Base-by-base conservation (phyloP, 2,329 filamentous ascomycete species). In the Nothomitra cinnamomea region DNA sequence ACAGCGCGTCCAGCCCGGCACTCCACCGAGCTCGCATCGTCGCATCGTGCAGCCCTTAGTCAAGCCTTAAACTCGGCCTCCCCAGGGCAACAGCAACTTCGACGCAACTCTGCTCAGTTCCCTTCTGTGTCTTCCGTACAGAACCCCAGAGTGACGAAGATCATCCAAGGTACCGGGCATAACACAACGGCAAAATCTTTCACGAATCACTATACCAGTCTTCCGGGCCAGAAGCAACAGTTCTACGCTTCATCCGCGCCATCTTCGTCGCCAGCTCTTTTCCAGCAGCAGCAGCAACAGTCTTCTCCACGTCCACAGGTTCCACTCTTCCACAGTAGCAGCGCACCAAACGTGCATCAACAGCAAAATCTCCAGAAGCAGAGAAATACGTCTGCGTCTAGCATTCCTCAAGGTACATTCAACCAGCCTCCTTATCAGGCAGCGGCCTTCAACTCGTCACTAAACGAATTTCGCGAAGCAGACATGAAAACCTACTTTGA, bases 81-180 rank as follows among this genome's bases (percentile, higher is more conserved):
- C 56, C 63, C 58, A 59, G 49, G 52, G 32, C 54, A 57, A 21
- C 61, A 66, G 57, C 61, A 65, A 55, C 58, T 61, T 59, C 63
- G 64, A 60, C 63, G 64, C 60, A 60, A 65, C 53, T 65, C 63
- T 56, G 32, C 61, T 66, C 58, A 66, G 60, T 61, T 61, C 64
- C 58, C 62, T 63, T 65, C 56, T 60, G 64, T 60, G 58, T 62
- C 58, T 64, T 63, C 25, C 28, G 61, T 62, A 47, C 67, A 63
- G 61, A 66, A 69, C 58, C 64, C 65, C 57, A 64, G 63, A 64
- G 63, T 68, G 57, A 61, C 65, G 60, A 66, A 65, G 63, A 62
- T 67, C 60, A 61, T 62, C 57, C 63, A 66, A 60, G 63, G 64
- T 61, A 60, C 66, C 62, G 65, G 66, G 60, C 67, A 63, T 54